Conservation (phyloP, 208 protist genomes). For the Endotrypanum monterogeii region DNA sequence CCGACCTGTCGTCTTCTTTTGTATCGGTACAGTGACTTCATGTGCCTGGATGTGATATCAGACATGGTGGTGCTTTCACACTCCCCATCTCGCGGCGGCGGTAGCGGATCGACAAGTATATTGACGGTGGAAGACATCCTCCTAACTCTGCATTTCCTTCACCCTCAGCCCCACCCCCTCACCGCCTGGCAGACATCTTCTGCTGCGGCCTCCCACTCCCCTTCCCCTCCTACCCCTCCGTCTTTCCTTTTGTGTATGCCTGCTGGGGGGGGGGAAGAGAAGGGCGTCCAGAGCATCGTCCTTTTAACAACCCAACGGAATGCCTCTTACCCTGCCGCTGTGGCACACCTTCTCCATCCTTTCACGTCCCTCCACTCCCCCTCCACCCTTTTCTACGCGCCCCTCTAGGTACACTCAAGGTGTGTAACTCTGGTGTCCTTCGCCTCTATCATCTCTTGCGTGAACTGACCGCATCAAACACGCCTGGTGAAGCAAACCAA, state of each 20-base stretch:
- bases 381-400: neutral
- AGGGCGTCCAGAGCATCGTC: neutral
- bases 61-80: neutral
- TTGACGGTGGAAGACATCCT: neutral
- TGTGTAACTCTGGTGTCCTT: neutral
- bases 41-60: neutral
- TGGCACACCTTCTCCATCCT: neutral
- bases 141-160: neutral
- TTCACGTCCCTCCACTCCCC: constrained; percentile 10
- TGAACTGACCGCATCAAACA: neutral
- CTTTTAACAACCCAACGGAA: neutral
- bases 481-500: neutral
- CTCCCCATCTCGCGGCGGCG: neutral
- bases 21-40: neutral
- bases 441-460: constrained; percentile 1
- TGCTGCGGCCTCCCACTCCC: neutral
- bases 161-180: neutral
- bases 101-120: neutral
- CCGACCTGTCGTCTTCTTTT: neutral
- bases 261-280: too few relatives aligned
- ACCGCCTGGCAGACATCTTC: neutral
- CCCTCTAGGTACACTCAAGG: neutral
- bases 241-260: too few relatives aligned
- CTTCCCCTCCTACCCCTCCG: too few relatives aligned
- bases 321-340: neutral